Evolutionary conservation across 352 stramenopile species (phyloP), one percentile per base, ranked within the genome.

Genomic region (Pilasporangium apinafurcum): DNA sequence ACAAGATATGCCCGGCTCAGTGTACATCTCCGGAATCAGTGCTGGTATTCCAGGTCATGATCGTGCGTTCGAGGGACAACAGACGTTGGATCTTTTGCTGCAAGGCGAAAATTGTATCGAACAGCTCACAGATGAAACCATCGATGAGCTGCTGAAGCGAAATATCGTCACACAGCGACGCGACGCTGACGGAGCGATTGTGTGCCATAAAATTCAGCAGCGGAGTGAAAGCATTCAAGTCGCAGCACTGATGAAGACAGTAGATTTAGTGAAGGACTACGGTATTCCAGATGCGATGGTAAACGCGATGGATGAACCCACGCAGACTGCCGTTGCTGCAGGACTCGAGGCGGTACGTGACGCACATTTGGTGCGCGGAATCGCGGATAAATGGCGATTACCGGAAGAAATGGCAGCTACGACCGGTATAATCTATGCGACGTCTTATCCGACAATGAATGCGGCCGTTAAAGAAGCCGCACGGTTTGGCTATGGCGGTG

Each of bases 361-460:
- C 51, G 92, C 95, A 18, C 79, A 80, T 1, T 68, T 98, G 5
- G 89, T 97, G 0, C 39, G 56, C 14, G 57, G 51, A 21, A 24
- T 10, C 0, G 41, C 53, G 16, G 54, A 40, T 16, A 81, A 78
- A 10, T 98, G 95, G 95, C 81, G 67, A 27, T 68, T 98, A 13
- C 72, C 84, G 3, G 87, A 97, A 37, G 42, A 58, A 29, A 82
- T 96, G 53, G 72, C 78, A 10, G 77, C 96, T 44, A 79, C 68
- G 1, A 97, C 86, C 1, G 95, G 93, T 20, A 71, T 98, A 12
- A 92, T 98, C 27, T 98, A 98, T 49, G 94, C 93, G 7, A 96
- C 92, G 10, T 97, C 85, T 16, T 98, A 97, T 54, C 95, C 95
- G 25, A 95, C 91, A 2, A 92, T 98, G 69, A 87, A 98, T 51